Evolutionary conservation across 768 basidiomycete species (phyloP).

Genomic region (Tylopilus sp.): DNA sequence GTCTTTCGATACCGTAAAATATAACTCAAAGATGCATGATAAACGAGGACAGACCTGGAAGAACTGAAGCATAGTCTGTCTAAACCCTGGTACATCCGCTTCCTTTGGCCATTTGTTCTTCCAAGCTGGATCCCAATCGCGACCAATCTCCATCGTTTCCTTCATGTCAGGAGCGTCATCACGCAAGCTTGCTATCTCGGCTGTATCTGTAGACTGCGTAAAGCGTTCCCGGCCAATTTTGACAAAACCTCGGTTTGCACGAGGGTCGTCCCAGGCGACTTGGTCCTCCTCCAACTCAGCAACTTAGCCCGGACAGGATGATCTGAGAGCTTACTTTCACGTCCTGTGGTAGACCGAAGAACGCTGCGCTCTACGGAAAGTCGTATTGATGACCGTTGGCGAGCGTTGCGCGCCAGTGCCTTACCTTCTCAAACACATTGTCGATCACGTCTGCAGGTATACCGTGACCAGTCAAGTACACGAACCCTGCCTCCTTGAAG

Average conservation of each 20-base stretch:
- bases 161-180: constrained; percentile 75
- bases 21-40: no score
- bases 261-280: constrained; percentile 82
- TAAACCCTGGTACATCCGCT: constrained; percentile 60
- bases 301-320: background rate
- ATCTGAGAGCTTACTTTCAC: constrained; percentile 51
- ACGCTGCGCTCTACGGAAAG: constrained; percentile 60
- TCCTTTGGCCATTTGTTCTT: constrained; percentile 80
- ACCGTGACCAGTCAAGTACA: constrained; percentile 75
- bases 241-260: constrained; percentile 84
- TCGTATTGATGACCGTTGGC: background rate
- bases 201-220: constrained; percentile 64
- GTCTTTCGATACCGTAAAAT: constrained; percentile 38
- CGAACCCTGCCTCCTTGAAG: constrained; percentile 77
- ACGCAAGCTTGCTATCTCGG: constrained; percentile 74
- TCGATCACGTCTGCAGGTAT: constrained; percentile 55
- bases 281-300: constrained; percentile 40
- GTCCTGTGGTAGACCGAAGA: constrained; percentile 64
- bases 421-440: constrained; percentile 63
- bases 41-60: constrained; percentile 47
- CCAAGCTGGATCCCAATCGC: constrained; percentile 76
- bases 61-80: constrained; percentile 70
- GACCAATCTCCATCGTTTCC: constrained; percentile 87
- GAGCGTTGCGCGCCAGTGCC: constrained; percentile 4
- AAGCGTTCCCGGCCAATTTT: constrained; percentile 78